Percentiles rank a stretch among this genome's conserved stretches.
These are phyloP conservation scores for Colletotrichum tropicicola DNA, from an alignment of 2,329 filamentous ascomycete genomes.

Conservation along the genomic window DNA sequence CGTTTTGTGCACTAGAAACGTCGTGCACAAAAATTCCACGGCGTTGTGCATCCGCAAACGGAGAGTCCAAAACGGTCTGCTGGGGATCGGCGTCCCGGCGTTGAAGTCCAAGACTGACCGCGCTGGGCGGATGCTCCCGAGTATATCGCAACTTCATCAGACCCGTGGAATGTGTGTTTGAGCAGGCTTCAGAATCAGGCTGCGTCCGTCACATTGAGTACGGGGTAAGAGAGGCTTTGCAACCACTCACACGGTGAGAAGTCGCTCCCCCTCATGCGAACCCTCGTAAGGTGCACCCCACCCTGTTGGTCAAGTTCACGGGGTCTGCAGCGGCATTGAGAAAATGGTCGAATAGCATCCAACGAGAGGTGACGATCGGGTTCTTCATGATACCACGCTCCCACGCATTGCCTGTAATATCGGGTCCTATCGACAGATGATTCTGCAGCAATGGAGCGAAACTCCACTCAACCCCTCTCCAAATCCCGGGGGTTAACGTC, in stretches of 20 bases:
- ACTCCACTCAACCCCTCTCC: background rate
- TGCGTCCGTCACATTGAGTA: too few relatives aligned
- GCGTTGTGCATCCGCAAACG: constrained; percentile 9
- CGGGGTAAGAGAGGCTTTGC: too few relatives aligned
- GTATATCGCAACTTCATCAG: background rate
- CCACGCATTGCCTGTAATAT: background rate
- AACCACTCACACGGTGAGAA: too few relatives aligned
- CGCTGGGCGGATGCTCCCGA: background rate
- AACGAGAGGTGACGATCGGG: background rate
- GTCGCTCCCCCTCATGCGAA: too few relatives aligned
- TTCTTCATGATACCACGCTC: background rate
- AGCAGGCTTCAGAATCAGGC: background rate
- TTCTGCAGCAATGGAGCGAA: background rate
- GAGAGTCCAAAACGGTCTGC: background rate
- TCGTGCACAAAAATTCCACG: background rate
- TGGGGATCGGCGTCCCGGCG: background rate
- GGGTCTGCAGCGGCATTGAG: background rate
- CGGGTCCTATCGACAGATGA: background rate
- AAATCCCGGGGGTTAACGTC: background rate
- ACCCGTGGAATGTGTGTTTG: background rate
- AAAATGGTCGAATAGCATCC: background rate
- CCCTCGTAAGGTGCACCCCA: background rate
- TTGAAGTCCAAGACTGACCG: background rate
- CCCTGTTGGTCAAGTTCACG: too few relatives aligned
- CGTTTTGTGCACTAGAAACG: background rate